Evolutionary conservation across 768 basidiomycete genomes (phyloP).

Genomic region (Macrolepiota albuminosa): DNA sequence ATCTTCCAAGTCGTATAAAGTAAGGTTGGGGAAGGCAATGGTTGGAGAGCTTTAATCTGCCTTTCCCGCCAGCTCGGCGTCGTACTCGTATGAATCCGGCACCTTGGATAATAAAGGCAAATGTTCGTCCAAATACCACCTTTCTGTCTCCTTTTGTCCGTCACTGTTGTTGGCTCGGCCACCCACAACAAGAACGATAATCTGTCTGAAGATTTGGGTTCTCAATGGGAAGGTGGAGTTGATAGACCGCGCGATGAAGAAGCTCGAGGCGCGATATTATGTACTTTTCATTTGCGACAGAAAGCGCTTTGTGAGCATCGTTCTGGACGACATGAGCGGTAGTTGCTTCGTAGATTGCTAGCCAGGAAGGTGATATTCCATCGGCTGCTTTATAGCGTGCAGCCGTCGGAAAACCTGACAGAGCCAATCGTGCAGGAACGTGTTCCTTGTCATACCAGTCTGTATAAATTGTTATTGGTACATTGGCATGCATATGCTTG

Average conservation of each 20-base stretch:
- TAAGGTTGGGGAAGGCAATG: slow-evolving; percentile 1
- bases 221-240: slow-evolving; percentile 10
- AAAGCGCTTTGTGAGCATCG: slow-evolving; percentile 21
- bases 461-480: slow-evolving; percentile 5
- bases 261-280: slow-evolving; percentile 20
- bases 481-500: slow-evolving; percentile 18
- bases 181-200: slow-evolving; percentile 17
- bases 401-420: slow-evolving; percentile 23
- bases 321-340: slow-evolving; percentile 17
- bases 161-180: slow-evolving; percentile 6
- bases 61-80: slow-evolving; percentile 14
- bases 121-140: slow-evolving; percentile 29
- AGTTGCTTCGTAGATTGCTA: slow-evolving; percentile 27
- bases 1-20: slow-evolving; percentile 16
- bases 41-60: not conserved
- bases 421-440: slow-evolving; percentile 22
- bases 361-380: slow-evolving; percentile 21
- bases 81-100: slow-evolving; percentile 26
- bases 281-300: slow-evolving; percentile 17
- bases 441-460: slow-evolving; percentile 33
- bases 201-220: slow-evolving; percentile 7
- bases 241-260: slow-evolving; percentile 24
- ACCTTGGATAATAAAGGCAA: slow-evolving; percentile 20
- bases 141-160: slow-evolving; percentile 23
- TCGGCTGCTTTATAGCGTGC: slow-evolving; percentile 25